Percentiles rank a stretch among this genome's conserved stretches.
Conservation (phyloP, 1,284 basidiomycete genomes). For the Ganoderma multipileum region DNA sequence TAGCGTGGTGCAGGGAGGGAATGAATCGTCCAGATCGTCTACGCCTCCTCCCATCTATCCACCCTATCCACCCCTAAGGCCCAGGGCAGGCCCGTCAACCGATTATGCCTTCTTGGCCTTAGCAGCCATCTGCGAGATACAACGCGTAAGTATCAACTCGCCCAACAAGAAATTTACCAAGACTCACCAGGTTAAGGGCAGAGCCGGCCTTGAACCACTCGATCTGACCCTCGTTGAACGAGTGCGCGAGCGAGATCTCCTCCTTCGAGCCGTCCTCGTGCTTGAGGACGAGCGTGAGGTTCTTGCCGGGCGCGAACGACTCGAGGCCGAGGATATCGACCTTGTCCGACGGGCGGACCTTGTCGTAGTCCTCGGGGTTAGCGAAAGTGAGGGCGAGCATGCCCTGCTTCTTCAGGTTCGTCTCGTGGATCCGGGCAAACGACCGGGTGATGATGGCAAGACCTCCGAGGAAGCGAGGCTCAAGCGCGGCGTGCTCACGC, state of each 20-base stretch:
- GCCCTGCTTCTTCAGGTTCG: constrained; percentile 98
- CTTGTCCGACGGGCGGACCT: constrained; percentile 82
- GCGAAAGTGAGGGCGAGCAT: constrained; percentile 93
- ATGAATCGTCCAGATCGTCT: constrained; percentile 19
- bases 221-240: constrained; percentile 91
- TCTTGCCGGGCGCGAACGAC: constrained; percentile 87
- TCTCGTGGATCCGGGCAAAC: constrained; percentile 98
- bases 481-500: constrained; percentile 97
- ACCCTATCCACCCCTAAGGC: not conserved
- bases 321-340: constrained; percentile 88
- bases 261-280: constrained; percentile 84
- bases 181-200: constrained; percentile 78
- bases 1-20: constrained; percentile 18
- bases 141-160: not conserved
- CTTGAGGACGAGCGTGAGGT: constrained; percentile 82
- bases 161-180: not conserved
- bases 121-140: constrained; percentile 51
- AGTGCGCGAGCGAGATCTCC: constrained; percentile 77
- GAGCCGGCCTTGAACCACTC: constrained; percentile 95
- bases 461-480: constrained; percentile 97
- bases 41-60: constrained; percentile 15
- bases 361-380: constrained; percentile 91
- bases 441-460: constrained; percentile 94
- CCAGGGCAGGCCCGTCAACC: not conserved
- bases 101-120: constrained; percentile 54